Percentiles rank a stretch among this genome's conserved stretches.
Evolutionary conservation across 768 basidiomycete genomes (phyloP).

Genomic region (Candolleomyces efflorescens): DNA sequence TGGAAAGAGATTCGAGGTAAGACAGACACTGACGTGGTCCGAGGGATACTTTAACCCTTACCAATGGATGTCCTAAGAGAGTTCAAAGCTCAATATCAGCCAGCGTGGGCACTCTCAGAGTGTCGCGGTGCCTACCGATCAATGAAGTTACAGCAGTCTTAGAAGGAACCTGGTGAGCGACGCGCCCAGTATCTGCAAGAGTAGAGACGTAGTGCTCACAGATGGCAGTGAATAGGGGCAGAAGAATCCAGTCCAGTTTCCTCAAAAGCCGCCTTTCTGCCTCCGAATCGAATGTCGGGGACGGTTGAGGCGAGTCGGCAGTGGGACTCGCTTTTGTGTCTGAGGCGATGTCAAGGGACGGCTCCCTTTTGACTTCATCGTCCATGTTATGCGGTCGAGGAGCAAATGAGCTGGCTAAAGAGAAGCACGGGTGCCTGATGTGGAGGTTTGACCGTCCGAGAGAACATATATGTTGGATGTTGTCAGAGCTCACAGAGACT

Average conservation of each 20-base stretch:
- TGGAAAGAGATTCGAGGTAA: neutral
- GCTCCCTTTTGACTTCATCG: too few species aligned
- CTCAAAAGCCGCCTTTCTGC: slow-evolving; percentile 29
- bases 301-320: too few species aligned
- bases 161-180: neutral
- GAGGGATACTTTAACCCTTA: neutral
- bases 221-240: slow-evolving; percentile 34
- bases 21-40: neutral
- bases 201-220: slow-evolving; percentile 21
- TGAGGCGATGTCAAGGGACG: too few species aligned
- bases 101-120: too few species aligned
- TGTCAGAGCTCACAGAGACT: too few species aligned
- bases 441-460: too few species aligned
- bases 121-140: slow-evolving; percentile 26
- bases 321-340: too few species aligned
- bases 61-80: slow-evolving; percentile 20
- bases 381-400: too few species aligned
- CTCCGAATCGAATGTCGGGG: slow-evolving; percentile 18
- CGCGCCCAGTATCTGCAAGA: neutral
- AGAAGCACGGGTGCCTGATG: too few species aligned
- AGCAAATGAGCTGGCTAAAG: too few species aligned
- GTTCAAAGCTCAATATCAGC: too few species aligned
- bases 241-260: slow-evolving; percentile 28
- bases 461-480: too few species aligned
- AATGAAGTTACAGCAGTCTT: slow-evolving; percentile 34